These are phyloP conservation scores for Cyclotella choctawhatcheeana DNA, from an alignment of 108 stramenopile genomes.

Conservation along the genomic window DNA sequence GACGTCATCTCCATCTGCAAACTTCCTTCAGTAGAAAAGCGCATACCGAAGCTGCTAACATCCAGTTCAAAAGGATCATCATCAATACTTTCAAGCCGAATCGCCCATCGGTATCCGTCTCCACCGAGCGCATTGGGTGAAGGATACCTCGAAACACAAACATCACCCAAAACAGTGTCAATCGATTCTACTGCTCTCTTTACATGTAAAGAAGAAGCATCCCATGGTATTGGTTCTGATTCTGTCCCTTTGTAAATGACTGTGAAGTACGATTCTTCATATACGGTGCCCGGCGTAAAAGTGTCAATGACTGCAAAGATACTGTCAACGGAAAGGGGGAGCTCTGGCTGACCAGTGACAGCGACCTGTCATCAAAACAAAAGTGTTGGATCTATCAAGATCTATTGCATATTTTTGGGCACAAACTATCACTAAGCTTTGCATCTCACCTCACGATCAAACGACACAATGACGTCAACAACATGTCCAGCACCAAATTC, in stretches of 20 bases:
- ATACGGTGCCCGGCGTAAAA: conserved; percentile 17
- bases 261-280: conserved; percentile 30
- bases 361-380: too few relatives aligned
- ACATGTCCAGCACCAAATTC: conserved; percentile 45
- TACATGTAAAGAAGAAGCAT: conserved; percentile 27
- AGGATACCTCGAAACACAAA: conserved; percentile 27
- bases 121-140: conserved; percentile 10
- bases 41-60: conserved; percentile 18
- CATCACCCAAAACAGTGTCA: background rate
- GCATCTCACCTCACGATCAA: conserved; percentile 41
- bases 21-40: conserved; percentile 9
- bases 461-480: conserved; percentile 42
- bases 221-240: conserved; percentile 35
- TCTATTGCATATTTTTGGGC: too few relatives aligned
- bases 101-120: conserved; percentile 40
- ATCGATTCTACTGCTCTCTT: conserved; percentile 36
- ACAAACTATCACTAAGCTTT: too few relatives aligned
- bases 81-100: conserved; percentile 34
- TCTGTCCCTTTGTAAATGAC: conserved; percentile 22
- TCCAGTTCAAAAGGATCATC: conserved; percentile 25
- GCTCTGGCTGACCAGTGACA: conserved; percentile 36
- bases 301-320: conserved; percentile 27
- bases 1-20: background rate
- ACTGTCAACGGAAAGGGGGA: conserved; percentile 42
- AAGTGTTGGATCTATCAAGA: too few relatives aligned